A percentile compares a stretch with the other conserved stretches of the same genome.
These are phyloP conservation scores for Starmera quercuum DNA, from an alignment of 805 yeast genomes.

Conservation along the genomic window DNA sequence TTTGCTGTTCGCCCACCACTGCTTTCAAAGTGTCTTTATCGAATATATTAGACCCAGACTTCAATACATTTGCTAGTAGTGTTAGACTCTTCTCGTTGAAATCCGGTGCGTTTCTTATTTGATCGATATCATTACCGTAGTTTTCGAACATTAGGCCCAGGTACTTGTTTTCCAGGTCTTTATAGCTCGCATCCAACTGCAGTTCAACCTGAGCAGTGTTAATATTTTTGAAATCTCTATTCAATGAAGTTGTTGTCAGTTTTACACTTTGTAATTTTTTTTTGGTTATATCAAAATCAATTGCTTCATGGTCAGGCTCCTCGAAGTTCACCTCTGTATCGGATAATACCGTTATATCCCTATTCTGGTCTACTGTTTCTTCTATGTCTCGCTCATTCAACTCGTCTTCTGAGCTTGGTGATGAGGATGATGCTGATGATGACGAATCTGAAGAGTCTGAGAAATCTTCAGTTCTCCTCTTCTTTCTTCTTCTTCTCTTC, in stretches of 20 bases:
- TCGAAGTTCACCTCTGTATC: conserved; percentile 22
- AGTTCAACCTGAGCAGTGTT: conserved; percentile 23
- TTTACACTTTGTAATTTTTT: conserved; percentile 13
- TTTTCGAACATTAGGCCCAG: conserved; percentile 46
- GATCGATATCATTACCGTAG: conserved; percentile 56
- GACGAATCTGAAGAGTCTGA: conserved; percentile 47
- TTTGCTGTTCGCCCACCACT: background rate
- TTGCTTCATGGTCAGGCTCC: conserved; percentile 11
- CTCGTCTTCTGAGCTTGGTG: conserved; percentile 23
- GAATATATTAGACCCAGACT: conserved; percentile 1
- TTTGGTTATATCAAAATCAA: conserved; percentile 7
- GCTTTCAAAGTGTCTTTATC: conserved; percentile 1
- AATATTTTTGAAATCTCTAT: conserved; percentile 19
- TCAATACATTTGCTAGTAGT: conserved; percentile 4
- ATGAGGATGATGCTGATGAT: conserved; percentile 31
- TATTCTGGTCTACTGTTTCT: conserved; percentile 10
- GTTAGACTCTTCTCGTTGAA: conserved; percentile 48
- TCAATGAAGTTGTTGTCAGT: conserved; percentile 27
- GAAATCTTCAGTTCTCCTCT: conserved; percentile 77
- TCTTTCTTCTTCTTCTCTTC: conserved; percentile 55
- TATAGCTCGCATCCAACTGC: conserved; percentile 22
- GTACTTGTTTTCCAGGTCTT: conserved; percentile 40
- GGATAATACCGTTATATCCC: conserved; percentile 20
- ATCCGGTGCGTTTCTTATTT: conserved; percentile 55
- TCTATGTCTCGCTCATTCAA: conserved; percentile 6